These are phyloP conservation scores for Juncus effusus DNA, from an alignment of 176 grass and related monocot genomes.

Conservation along the genomic window DNA sequence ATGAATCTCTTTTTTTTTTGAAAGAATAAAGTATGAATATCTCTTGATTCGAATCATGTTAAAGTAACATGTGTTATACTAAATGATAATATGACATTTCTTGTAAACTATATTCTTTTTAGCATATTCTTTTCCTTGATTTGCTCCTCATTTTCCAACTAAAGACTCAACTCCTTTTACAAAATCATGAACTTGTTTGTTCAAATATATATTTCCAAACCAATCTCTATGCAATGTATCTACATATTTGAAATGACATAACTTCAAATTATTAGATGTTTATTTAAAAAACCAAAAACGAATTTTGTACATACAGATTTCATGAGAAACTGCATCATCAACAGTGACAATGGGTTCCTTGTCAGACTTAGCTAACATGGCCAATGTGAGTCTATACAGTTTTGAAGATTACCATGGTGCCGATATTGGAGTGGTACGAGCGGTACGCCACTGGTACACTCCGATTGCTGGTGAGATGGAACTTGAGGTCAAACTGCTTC, in stretches of 20 bases:
- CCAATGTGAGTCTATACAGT: conserved; percentile 72
- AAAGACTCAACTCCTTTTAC: neutral
- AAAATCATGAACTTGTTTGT: too few species aligned
- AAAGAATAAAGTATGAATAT: neutral
- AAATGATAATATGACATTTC: too few species aligned
- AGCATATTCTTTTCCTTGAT: too few species aligned
- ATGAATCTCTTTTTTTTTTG: neutral
- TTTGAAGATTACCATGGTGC: conserved; percentile 99
- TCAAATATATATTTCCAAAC: neutral
- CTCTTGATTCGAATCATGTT: neutral
- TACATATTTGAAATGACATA: neutral
- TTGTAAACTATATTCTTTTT: too few species aligned
- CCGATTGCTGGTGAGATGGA: conserved; percentile 47
- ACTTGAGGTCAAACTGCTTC: conserved; percentile 59
- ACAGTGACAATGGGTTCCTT: conserved; percentile 71
- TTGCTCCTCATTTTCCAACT: too few species aligned
- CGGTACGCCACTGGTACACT: conserved; percentile 76
- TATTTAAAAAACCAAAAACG: too few species aligned
- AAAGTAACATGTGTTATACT: too few species aligned
- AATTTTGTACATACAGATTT: conserved; percentile 39
- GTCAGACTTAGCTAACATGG: conserved; percentile 72
- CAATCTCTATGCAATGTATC: neutral
- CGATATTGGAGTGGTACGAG: conserved; percentile 74
- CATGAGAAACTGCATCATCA: conserved; percentile 64
- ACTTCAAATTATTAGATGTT: neutral